Conservation (phyloP, 257 asterid species). For the Vinca minor region DNA sequence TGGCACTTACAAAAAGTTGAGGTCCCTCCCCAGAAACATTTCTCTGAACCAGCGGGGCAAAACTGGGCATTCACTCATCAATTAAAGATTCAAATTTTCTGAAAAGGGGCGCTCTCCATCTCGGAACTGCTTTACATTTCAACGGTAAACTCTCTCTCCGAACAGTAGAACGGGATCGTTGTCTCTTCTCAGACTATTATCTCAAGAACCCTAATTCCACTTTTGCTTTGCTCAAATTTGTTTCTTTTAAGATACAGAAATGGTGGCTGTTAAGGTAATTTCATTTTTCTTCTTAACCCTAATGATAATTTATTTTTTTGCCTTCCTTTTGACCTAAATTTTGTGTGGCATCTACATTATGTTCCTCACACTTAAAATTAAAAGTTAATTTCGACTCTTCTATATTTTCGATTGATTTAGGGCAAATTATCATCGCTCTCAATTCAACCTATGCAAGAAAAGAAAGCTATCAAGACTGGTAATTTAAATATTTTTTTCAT, state of each 20-base stretch:
- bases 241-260: not conserved
- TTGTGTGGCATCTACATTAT: too few species aligned
- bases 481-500: not conserved
- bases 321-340: not conserved
- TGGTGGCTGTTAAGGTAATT: constrained; percentile 8
- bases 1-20: too few species aligned
- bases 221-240: not conserved
- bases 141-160: too few species aligned
- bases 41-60: not conserved
- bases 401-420: not conserved
- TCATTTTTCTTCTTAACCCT: not conserved
- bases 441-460: not conserved
- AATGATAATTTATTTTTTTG: not conserved
- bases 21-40: too few species aligned
- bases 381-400: not conserved
- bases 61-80: too few species aligned
- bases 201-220: constrained; percentile 1
- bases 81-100: too few species aligned
- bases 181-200: too few species aligned
- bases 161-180: too few species aligned
- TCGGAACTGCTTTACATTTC: too few species aligned
- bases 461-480: constrained; percentile 10
- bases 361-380: too few species aligned
- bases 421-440: not conserved
- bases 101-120: too few species aligned